Evolutionary conservation across 2,329 filamentous ascomycete species (phyloP).

Genomic region (Trichoderma afroharzianum): DNA sequence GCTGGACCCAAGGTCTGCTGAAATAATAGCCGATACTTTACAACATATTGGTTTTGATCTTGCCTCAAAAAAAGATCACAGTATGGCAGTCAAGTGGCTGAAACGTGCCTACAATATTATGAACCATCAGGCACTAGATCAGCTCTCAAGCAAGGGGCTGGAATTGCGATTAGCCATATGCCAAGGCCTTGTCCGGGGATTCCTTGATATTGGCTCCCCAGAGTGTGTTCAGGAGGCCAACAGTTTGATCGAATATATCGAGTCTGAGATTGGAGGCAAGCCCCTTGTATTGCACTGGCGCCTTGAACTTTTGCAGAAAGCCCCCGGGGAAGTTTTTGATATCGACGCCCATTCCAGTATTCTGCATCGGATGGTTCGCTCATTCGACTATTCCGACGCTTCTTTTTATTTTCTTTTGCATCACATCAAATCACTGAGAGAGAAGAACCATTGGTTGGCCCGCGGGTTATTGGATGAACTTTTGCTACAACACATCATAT

Average conservation of each 20-base stretch:
- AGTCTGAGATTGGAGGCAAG: constrained; percentile 60
- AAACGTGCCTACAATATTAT: constrained; percentile 62
- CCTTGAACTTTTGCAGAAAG: constrained; percentile 59
- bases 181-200: constrained; percentile 57
- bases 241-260: constrained; percentile 57
- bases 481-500: constrained; percentile 53
- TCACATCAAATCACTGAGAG: constrained; percentile 63
- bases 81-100: constrained; percentile 67
- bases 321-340: constrained; percentile 46
- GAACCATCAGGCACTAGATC: constrained; percentile 50
- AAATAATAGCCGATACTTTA: constrained; percentile 63
- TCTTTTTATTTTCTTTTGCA: constrained; percentile 65
- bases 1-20: constrained; percentile 49
- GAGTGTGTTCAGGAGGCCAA: constrained; percentile 50
- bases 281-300: constrained; percentile 64
- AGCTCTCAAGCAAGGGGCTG: constrained; percentile 54
- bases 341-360: constrained; percentile 47
- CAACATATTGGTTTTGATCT: constrained; percentile 68
- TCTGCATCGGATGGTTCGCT: constrained; percentile 59
- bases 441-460: constrained; percentile 47
- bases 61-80: constrained; percentile 48
- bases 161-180: constrained; percentile 65
- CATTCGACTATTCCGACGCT: constrained; percentile 55
- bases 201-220: constrained; percentile 45
- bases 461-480: constrained; percentile 59